A percentile compares a stretch with the other conserved stretches of the same genome.
Conservation (phyloP, 2,329 filamentous ascomycete species). For the Trichophyton benhamiae region DNA sequence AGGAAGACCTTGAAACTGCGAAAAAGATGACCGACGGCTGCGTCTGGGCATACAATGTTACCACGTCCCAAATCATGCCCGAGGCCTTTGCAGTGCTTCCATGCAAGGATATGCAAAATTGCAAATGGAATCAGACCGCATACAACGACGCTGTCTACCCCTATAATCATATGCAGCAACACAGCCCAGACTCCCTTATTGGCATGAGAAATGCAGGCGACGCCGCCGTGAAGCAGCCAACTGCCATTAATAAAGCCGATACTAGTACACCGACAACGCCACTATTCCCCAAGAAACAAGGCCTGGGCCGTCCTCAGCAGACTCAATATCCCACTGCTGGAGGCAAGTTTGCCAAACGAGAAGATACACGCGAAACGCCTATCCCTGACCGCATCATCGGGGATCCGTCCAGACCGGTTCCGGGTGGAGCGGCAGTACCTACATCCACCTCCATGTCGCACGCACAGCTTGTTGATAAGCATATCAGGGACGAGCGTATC, state of each 20-base stretch:
- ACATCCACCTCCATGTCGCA: conserved; percentile 24
- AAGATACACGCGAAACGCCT: background rate
- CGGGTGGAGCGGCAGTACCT: conserved; percentile 8
- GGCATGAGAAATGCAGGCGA: conserved; percentile 6
- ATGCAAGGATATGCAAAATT: conserved; percentile 22
- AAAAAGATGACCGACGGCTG: conserved; percentile 43
- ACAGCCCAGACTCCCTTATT: background rate
- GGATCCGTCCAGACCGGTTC: conserved; percentile 1
- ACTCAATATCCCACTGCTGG: conserved; percentile 18
- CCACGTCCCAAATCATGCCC: conserved; percentile 43
- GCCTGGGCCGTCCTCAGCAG: background rate
- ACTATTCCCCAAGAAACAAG: background rate
- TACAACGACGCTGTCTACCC: conserved; percentile 13
- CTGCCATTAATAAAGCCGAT: conserved; percentile 8
- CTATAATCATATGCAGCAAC: background rate
- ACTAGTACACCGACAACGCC: background rate
- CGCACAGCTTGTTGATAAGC: conserved; percentile 27
- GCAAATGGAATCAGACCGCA: conserved; percentile 14
- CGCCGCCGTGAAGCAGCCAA: conserved; percentile 10
- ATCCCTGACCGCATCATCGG: conserved; percentile 1
- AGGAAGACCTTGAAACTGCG: conserved; percentile 39
- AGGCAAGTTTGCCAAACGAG: conserved; percentile 1
- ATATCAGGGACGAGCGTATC: conserved; percentile 33
- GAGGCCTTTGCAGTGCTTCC: conserved; percentile 35
- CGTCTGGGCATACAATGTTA: conserved; percentile 43